Evolutionary conservation across 2,329 filamentous ascomycete genomes (phyloP).

Genomic region (Graphilbum sp.): DNA sequence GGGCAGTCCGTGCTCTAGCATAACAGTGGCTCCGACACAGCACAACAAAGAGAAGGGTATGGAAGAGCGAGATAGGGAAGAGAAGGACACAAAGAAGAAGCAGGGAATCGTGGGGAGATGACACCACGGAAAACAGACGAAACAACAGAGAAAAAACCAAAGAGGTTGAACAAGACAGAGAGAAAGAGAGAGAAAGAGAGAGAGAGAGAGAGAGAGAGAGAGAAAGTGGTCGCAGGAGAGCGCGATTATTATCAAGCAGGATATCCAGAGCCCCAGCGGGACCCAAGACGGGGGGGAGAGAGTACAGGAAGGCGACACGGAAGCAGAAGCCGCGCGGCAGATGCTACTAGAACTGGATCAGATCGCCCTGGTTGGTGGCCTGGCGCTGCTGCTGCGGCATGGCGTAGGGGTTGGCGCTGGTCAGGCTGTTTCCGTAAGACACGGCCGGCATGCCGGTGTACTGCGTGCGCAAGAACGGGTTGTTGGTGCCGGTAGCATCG

Average conservation of each 20-base stretch:
- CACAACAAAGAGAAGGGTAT: not conserved
- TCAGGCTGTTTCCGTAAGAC: slow-evolving; percentile 36
- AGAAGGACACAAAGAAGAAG: not conserved
- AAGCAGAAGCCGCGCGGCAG: not conserved
- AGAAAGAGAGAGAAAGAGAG: too few relatives aligned
- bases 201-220: too few relatives aligned
- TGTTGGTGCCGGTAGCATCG: slow-evolving; percentile 58
- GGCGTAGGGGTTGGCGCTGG: slow-evolving; percentile 41
- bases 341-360: slow-evolving; percentile 41
- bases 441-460: slow-evolving; percentile 60
- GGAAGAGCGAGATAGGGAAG: not conserved
- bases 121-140: slow-evolving; percentile 9
- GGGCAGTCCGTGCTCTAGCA: not conserved
- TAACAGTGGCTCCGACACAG: not conserved
- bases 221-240: too few relatives aligned
- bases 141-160: slow-evolving; percentile 5
- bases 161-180: not conserved
- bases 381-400: slow-evolving; percentile 33
- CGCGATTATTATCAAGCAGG: too few relatives aligned
- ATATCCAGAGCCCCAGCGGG: too few relatives aligned
- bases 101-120: slow-evolving; percentile 1
- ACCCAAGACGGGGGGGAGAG: too few relatives aligned
- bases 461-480: slow-evolving; percentile 76
- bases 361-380: slow-evolving; percentile 26
- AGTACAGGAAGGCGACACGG: too few relatives aligned